phyloP scores from a whole-genome alignment of 495 filamentous ascomycete species.

The Tuber microsphaerosporum region DNA sequence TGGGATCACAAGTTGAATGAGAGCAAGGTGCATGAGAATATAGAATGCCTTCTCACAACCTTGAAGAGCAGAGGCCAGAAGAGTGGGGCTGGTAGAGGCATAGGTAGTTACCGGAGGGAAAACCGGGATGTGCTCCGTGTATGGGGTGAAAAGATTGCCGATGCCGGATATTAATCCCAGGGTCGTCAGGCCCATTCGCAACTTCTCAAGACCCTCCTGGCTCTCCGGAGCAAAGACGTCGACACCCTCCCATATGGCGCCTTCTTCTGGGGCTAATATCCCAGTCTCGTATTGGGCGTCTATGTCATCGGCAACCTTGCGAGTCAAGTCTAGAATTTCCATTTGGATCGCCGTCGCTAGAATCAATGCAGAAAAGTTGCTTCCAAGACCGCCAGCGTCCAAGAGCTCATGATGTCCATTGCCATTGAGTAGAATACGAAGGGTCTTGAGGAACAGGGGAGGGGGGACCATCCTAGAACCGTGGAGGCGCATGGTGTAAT shows the following conservation, averaged over 20 bases:
- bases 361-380: slow-evolving; percentile 37
- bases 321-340: slow-evolving; percentile 36
- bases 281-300: slow-evolving; percentile 17
- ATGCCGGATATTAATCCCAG: slow-evolving; percentile 35
- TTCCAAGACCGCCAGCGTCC: slow-evolving; percentile 26
- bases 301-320: slow-evolving; percentile 31
- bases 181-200: slow-evolving; percentile 32
- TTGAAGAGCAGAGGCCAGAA: slow-evolving; percentile 23
- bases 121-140: slow-evolving; percentile 17
- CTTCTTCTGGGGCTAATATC: slow-evolving; percentile 18
- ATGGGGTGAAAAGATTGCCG: slow-evolving; percentile 32
- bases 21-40: slow-evolving; percentile 36
- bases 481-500: slow-evolving; percentile 23
- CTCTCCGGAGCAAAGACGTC: slow-evolving; percentile 32
- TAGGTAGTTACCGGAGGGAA: slow-evolving; percentile 10
- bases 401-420: slow-evolving; percentile 25
- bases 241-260: slow-evolving; percentile 12
- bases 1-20: slow-evolving; percentile 33
- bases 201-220: slow-evolving; percentile 16
- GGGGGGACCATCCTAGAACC: slow-evolving; percentile 27
- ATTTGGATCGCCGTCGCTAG: slow-evolving; percentile 34
- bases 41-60: slow-evolving; percentile 38
- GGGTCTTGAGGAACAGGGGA: slow-evolving; percentile 26
- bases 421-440: slow-evolving; percentile 28
- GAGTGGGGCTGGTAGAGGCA: slow-evolving; percentile 21